Base-by-base conservation (phyloP, 208 protist species). In the Crithidia thermophila region DNA sequence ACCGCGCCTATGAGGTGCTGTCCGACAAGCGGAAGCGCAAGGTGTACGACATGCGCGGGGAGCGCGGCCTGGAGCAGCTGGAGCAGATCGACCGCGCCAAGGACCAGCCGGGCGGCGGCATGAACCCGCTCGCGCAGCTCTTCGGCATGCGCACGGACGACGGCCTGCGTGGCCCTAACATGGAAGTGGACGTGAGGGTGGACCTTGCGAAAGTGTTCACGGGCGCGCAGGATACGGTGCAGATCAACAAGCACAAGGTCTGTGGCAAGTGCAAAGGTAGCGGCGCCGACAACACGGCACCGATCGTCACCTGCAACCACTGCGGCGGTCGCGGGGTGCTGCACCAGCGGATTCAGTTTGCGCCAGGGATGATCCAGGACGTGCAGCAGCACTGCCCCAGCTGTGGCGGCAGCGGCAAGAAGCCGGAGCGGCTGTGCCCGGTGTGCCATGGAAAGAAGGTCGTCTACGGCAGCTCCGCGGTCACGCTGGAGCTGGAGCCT, bases 151-250 rank as follows among this genome's bases (percentile, higher is more conserved):
- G 28, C 50, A 49, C 67, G 27, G 77, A 77, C 8, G 55, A 75
- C n/a, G 40, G 60, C 10, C 66, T 86, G 34, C 96, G 90, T 28
- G 95, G 90, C 10, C 77, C 95, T 18, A 82, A 97, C 60, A 76
- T 93, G 33, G 77, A 94, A 51, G 74, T 88, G 25, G 65, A 68
- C 11, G 52, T 98, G 20, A 77, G 82, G 18, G 85, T 98, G 3
- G 79, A 76, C 9, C 87, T 99, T 13, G 87, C 97, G 40, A 79
- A 95, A 59, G 57, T 99, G 23, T 99, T 98, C 84, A 98, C 85
- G 3, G 98, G 98, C 61, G 61, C 79, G 20, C 68, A 85, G 36
- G 56, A 77, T 25, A 66, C 82, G 31, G 14, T 99, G n/a, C 73
- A 62, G 5, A 34, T 98, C 27, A 66, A 84, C 31, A 91, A 98